phyloP scores from a whole-genome alignment of 169 alveolate species.

The Plasmodium relictum region DNA sequence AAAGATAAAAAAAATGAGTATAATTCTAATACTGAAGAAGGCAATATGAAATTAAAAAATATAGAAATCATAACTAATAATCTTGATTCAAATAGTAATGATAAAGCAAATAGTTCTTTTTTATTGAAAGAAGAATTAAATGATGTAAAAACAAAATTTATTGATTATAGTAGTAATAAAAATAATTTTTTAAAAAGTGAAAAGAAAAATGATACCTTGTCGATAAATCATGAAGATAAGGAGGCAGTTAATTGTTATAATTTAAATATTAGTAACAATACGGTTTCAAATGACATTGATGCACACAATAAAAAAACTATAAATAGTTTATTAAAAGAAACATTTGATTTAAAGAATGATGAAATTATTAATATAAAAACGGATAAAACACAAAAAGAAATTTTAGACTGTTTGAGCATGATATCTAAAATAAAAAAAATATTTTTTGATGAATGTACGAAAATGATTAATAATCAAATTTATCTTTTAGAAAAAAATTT shows the following conservation, averaged over 20 bases:
- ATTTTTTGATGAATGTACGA: slow-evolving; percentile 72
- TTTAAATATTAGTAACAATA: neutral
- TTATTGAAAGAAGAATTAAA: no score
- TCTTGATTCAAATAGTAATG: no score
- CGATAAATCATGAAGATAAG: no score
- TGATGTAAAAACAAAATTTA: no score
- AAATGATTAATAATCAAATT: slow-evolving; percentile 74
- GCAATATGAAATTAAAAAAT: no score
- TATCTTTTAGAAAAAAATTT: slow-evolving; percentile 59
- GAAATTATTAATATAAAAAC: slow-evolving; percentile 13
- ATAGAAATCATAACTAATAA: no score
- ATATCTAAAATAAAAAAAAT: slow-evolving; percentile 59
- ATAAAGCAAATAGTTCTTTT: no score
- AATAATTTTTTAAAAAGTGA: no score
- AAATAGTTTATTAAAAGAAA: slow-evolving; percentile 30
- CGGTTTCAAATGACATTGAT: neutral
- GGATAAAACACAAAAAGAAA: slow-evolving; percentile 59
- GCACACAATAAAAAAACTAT: slow-evolving; percentile 5
- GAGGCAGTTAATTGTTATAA: neutral
- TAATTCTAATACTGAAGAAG: no score
- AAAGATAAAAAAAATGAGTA: no score
- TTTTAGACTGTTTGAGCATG: slow-evolving; percentile 61
- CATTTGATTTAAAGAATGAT: slow-evolving; percentile 50
- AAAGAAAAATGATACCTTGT: no score
- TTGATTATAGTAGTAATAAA: no score